phyloP scores from a whole-genome alignment of 805 yeast genomes.

The Starmerella scarabaei region DNA sequence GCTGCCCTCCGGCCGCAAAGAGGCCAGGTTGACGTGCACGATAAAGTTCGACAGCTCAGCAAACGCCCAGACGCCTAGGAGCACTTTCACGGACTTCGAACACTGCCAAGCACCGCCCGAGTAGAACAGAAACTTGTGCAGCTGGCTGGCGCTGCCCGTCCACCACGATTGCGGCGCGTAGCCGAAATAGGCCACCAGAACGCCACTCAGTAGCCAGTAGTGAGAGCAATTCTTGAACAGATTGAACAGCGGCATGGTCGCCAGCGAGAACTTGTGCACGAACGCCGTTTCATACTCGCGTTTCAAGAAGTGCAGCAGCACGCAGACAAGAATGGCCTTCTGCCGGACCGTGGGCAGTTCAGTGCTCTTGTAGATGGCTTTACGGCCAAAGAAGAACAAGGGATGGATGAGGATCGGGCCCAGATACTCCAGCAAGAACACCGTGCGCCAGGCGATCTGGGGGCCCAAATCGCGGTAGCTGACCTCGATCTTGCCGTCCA shows the following conservation, averaged over 20 bases:
- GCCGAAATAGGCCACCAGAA: constrained; percentile 38
- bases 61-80: constrained; percentile 27
- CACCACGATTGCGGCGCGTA: constrained; percentile 33
- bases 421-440: constrained; percentile 73
- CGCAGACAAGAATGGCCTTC: constrained; percentile 39
- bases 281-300: constrained; percentile 78
- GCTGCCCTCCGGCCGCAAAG: constrained; percentile 42
- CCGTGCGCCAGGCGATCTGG: constrained; percentile 84
- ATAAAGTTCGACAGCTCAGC: constrained; percentile 62
- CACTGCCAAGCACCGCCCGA: constrained; percentile 12
- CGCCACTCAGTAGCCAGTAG: constrained; percentile 86
- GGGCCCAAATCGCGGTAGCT: constrained; percentile 83
- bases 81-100: constrained; percentile 8
- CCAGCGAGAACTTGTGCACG: constrained; percentile 72
- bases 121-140: constrained; percentile 19
- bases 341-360: constrained; percentile 41
- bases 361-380: constrained; percentile 26
- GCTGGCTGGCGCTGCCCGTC: constrained; percentile 10
- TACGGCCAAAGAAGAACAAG: constrained; percentile 34
- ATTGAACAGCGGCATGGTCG: constrained; percentile 86
- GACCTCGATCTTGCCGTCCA: constrained; percentile 33
- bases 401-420: constrained; percentile 83
- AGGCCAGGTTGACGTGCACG: constrained; percentile 52
- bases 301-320: constrained; percentile 66
- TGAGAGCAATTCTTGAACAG: constrained; percentile 81